Evolutionary conservation across 2,329 filamentous ascomycete genomes (phyloP), one percentile per base, ranked within the genome.

Genomic region (Pseudodiploospora longispora): DNA sequence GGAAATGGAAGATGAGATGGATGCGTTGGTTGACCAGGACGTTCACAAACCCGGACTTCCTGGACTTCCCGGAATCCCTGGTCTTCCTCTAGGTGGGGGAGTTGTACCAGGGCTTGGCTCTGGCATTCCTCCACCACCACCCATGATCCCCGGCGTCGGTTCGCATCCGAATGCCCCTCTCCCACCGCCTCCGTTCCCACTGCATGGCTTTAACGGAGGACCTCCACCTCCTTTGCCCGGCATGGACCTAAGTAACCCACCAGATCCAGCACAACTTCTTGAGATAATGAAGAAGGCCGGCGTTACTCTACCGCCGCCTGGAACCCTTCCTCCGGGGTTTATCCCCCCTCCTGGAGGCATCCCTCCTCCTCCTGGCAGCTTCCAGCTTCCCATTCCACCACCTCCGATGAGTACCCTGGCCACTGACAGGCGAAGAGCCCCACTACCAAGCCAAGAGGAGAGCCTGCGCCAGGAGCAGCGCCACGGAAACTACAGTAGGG

Each of bases 11-110:
- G 93, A 97, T 59, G 93, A 97, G 65, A 84, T 85, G 53, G 91
- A 97, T 52, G 90, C 88, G 3, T 74, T 97, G 37, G 83, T 94
- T 42, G 93, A 98, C 57, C 93, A 98, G 62, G 64, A 87, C 85
- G 76, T 84, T 77, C 19, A 66, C 30, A 80, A 77, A 55, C 42
- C 50, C 30, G 45, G 41, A 4, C 50, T 55, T 4, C 64, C 75
- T 19, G 64, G 65, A 19, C 60, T 76, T 6, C 59, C 76, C 63
- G 58, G 68, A 41, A 58, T 78, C 59, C 68, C 76, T 4, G 73
- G 76, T 29, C 69, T 78, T 33, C 75, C 71, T 32, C 58, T 71
- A 2, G 64, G 64, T 6, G 61, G 63, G 6, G 62, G 62, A 40
- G 47, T 51, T 6, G 67, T 65, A 31, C 68, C 67, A 34, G 68